Conservation (phyloP, 148 eudicot genomes). For the Rhododendron ferrugineum region DNA sequence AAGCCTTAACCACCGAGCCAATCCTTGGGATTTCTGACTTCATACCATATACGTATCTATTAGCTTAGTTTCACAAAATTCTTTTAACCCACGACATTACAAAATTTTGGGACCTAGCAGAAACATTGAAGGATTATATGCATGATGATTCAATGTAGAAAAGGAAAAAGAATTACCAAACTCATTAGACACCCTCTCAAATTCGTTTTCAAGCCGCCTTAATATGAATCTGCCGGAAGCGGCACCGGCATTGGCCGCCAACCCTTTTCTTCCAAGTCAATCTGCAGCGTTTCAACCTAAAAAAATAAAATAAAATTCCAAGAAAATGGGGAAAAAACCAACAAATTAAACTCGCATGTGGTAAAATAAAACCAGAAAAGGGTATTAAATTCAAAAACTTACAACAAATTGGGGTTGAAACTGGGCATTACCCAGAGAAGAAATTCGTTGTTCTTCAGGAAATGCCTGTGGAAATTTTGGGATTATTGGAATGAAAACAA, state of each 20-base stretch:
- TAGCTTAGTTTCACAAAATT: conserved; percentile 3
- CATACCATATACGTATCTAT: neutral
- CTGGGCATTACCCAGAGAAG: neutral
- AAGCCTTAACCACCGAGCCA: neutral
- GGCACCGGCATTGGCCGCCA: neutral
- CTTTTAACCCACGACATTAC: neutral
- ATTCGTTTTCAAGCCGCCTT: neutral
- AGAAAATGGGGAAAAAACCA: neutral
- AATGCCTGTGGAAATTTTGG: too few relatives aligned
- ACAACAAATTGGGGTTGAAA: neutral
- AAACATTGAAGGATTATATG: neutral
- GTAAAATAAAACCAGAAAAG: neutral
- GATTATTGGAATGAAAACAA: too few relatives aligned
- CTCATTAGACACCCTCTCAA: neutral
- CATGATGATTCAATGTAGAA: neutral
- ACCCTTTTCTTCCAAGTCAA: neutral
- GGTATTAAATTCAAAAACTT: neutral
- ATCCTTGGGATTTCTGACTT: neutral
- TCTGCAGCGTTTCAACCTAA: neutral
- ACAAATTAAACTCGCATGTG: neutral
- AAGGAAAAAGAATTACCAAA: neutral
- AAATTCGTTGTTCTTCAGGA: neutral
- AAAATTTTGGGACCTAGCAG: neutral
- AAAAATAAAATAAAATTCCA: neutral
- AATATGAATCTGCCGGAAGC: neutral